Evolutionary conservation across 2,329 filamentous ascomycete species (phyloP).

Genomic region (Fusarium denticulatum): DNA sequence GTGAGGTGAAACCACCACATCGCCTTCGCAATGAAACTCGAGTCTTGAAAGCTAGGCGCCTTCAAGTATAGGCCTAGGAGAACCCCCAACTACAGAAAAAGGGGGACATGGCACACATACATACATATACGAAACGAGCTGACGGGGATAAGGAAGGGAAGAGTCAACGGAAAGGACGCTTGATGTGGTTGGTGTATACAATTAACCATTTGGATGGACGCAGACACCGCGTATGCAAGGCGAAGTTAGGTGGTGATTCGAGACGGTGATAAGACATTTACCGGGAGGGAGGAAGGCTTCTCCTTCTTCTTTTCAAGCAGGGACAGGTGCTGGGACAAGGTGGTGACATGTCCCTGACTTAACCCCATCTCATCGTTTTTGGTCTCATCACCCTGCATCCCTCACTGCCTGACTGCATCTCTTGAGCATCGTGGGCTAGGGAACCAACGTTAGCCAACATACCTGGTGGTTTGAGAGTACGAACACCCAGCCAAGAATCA

Average conservation of each 20-base stretch:
- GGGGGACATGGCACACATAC: constrained; percentile 3
- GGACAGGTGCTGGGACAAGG: constrained; percentile 10
- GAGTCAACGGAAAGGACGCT: constrained; percentile 6
- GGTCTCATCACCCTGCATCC: constrained; percentile 23
- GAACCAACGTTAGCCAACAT: constrained; percentile 12
- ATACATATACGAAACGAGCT: constrained; percentile 12
- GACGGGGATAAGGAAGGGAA: constrained; percentile 6
- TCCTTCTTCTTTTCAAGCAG: background rate
- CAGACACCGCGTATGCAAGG: constrained; percentile 33
- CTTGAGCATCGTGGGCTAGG: constrained; percentile 9
- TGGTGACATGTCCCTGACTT: constrained; percentile 21
- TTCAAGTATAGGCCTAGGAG: constrained; percentile 18
- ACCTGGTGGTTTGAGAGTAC: constrained; percentile 1
- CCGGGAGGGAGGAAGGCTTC: background rate
- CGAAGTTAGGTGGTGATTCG: constrained; percentile 24
- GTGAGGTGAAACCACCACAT: constrained; percentile 26
- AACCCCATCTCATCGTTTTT: constrained; percentile 7
- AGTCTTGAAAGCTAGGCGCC: constrained; percentile 35
- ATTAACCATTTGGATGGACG: constrained; percentile 14
- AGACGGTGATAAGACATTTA: constrained; percentile 30
- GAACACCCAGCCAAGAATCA: constrained; percentile 9
- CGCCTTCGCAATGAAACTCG: constrained; percentile 26
- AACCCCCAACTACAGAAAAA: background rate
- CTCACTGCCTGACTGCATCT: background rate
- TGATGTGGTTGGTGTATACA: constrained; percentile 20